A percentile compares a stretch with the other conserved stretches of the same genome.
phyloP scores from a whole-genome alignment of 495 filamentous ascomycete species.

The Pyrenula aspistea region DNA sequence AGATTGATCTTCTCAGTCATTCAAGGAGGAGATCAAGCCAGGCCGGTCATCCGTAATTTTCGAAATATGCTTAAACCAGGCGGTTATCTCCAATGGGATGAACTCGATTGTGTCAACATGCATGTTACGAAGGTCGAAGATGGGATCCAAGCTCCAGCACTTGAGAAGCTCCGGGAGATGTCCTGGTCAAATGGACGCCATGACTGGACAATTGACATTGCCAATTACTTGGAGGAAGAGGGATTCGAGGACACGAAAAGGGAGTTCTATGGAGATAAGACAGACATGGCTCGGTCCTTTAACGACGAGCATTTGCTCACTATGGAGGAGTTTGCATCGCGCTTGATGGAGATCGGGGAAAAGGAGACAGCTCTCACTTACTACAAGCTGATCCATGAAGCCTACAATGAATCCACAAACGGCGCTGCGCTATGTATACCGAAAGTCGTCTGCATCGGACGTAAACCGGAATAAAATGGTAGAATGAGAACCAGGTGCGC shows the following conservation, averaged over 20 bases:
- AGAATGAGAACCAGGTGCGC: too few species aligned
- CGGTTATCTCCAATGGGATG: constrained; percentile 27
- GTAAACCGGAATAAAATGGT: constrained; percentile 1
- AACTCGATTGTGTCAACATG: constrained; percentile 6
- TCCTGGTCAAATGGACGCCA: constrained; percentile 6
- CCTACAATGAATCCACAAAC: not conserved
- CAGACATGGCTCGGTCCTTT: constrained; percentile 4
- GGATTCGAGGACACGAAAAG: constrained; percentile 5
- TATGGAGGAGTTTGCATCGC: constrained; percentile 6
- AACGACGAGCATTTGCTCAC: constrained; percentile 7
- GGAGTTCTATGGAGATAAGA: constrained; percentile 2
- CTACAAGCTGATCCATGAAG: not conserved
- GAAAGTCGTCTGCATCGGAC: not conserved
- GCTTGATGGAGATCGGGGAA: not conserved
- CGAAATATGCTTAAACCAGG: constrained; percentile 21
- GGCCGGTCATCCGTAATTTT: constrained; percentile 9
- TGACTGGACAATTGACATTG: constrained; percentile 9
- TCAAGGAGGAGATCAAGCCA: constrained; percentile 7
- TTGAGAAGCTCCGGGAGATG: constrained; percentile 2
- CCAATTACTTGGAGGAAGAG: not conserved
- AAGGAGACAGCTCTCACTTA: not conserved
- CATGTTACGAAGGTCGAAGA: constrained; percentile 4
- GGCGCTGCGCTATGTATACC: not conserved
- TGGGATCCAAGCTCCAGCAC: not conserved
- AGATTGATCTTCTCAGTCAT: constrained; percentile 18